phyloP scores from a whole-genome alignment of 202 grass and related monocot genomes.

The Carex sylvatica region DNA sequence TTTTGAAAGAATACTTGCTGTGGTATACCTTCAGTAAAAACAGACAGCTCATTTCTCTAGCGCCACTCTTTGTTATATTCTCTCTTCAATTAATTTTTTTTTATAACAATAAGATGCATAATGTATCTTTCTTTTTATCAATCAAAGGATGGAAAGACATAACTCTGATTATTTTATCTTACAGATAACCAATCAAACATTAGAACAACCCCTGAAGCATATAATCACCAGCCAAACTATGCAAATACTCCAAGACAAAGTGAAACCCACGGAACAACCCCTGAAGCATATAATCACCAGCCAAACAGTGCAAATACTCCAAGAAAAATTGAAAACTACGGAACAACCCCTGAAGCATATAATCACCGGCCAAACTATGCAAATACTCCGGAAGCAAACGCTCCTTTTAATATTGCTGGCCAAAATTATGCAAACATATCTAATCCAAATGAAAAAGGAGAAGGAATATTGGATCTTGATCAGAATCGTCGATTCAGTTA shows the following conservation, averaged over 20 bases:
- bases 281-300: no score
- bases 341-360: no score
- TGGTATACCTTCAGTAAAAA: neutral
- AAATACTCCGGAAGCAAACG: neutral
- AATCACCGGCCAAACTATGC: no score
- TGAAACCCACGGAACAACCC: no score
- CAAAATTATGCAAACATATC: neutral
- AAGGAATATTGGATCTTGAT: constrained; percentile 18
- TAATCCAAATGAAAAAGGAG: constrained; percentile 2
- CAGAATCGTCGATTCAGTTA: constrained; percentile 42
- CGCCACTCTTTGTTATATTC: neutral
- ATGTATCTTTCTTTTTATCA: neutral
- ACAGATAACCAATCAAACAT: neutral
- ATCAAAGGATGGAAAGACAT: neutral
- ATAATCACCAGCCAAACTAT: no score
- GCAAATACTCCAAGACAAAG: no score
- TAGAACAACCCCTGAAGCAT: no score
- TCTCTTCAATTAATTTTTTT: no score
- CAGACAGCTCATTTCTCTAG: neutral
- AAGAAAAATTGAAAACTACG: neutral
- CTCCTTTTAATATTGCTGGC: neutral
- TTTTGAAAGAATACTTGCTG: neutral
- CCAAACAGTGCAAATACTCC: neutral
- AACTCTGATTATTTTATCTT: neutral
- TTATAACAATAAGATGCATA: neutral